Evolutionary conservation across 768 basidiomycete species (phyloP), one percentile per base, ranked within the genome.

Genomic region (Kwoniella bestiolae): DNA sequence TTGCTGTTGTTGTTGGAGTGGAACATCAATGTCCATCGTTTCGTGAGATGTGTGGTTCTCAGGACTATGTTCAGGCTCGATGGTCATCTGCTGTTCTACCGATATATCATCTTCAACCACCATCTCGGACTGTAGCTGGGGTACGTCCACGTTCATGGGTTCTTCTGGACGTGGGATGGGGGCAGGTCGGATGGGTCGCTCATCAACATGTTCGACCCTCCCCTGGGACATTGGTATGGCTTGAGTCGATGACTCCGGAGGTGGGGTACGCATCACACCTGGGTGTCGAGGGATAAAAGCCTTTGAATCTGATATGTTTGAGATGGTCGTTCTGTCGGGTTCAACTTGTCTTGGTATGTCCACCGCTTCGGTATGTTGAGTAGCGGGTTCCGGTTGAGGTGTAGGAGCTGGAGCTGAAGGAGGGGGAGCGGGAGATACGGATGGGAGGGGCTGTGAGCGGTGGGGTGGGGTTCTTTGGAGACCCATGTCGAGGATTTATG

Each of bases 391-490:
- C 52, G 5, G 7, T 9, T 32, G 52, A 5, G 50, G 35, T n/a
- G 7, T 9, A 26, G 25, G 14, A 3, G 45, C 35, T 16, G 61
- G 23, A 59, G 18, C 46, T 18, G 50, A 23, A 11, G 61, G 50
- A 5, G 18, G 28, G 8, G 65, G 46, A 26, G 21, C 26, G 14
- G 52, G 49, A 8, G 46, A 35, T 35, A 62, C 50, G 14, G 56
- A 45, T 8, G 60, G 60, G 12, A 63, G 18, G 14, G 63, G 62
- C 35, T 23, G 62, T 6, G 47, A 44, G 28, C 62, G 50, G 18
- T 41, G 52, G 3, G 74, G 71, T n/a, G 71, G 74, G 46, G 74
- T 75, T 18, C 73, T 68, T 64, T 67, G 68, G 21, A 75, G 47
- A 11, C 68, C 68, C 71, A 72, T 72, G 23, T 16, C 63, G 21